These are phyloP conservation scores for Zanthoxylum bungeanum DNA, from an alignment of 345 rosid genomes.

Conservation along the genomic window DNA sequence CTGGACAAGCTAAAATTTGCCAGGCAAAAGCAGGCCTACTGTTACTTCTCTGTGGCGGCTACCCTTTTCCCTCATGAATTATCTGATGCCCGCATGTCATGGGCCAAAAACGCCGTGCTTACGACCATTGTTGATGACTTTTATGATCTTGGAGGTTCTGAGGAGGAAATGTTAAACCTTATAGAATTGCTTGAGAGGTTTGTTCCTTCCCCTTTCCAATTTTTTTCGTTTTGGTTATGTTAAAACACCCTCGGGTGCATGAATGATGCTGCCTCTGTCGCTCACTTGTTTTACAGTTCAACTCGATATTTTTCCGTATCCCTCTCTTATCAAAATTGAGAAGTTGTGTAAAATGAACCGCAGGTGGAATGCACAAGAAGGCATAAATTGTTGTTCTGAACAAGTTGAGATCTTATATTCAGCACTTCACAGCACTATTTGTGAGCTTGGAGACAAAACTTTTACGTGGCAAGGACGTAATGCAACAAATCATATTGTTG, in stretches of 20 bases:
- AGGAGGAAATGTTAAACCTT: slow-evolving; percentile 67
- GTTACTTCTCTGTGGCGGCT: slow-evolving; percentile 85
- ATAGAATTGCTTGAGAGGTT: slow-evolving; percentile 66
- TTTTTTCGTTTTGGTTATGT: not conserved
- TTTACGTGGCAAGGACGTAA: slow-evolving; percentile 56
- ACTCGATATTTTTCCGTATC: not conserved
- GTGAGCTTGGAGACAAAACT: slow-evolving; percentile 71
- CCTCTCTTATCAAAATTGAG: slow-evolving; percentile 15
- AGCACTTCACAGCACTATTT: slow-evolving; percentile 60
- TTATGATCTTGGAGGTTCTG: slow-evolving; percentile 82
- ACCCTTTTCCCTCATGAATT: slow-evolving; percentile 57
- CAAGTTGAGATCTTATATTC: slow-evolving; percentile 73
- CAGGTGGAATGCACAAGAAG: slow-evolving; percentile 66
- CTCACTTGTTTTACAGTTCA: not conserved
- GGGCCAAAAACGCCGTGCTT: slow-evolving; percentile 91
- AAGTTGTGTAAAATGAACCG: slow-evolving; percentile 10
- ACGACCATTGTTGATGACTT: slow-evolving; percentile 88
- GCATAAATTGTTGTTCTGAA: slow-evolving; percentile 57
- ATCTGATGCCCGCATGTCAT: slow-evolving; percentile 80
- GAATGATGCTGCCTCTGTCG: not conserved
- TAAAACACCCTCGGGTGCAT: not conserved
- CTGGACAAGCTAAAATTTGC: slow-evolving; percentile 78
- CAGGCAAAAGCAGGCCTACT: slow-evolving; percentile 70
- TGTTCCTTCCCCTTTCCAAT: slow-evolving; percentile 10
- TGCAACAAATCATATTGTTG: slow-evolving; percentile 45